Conservation (phyloP, 1,139 yeast species). For the Debaryomyces subglobosus region DNA sequence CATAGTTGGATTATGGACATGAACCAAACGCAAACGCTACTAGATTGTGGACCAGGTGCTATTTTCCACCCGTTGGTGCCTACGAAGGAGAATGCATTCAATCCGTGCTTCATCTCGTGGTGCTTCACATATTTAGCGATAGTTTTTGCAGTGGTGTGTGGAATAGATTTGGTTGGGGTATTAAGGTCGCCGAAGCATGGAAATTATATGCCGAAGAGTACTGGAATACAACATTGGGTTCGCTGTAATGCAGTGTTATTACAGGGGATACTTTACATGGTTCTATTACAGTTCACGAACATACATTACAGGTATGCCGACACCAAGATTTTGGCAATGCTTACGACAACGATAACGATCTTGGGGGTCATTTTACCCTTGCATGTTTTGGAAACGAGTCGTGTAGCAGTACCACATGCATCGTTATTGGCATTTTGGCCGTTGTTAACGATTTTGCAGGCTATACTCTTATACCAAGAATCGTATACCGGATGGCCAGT, state of each 20-base stretch:
- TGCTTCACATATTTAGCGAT: slow-evolving; percentile 9
- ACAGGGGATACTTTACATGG: slow-evolving; percentile 27
- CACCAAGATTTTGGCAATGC: slow-evolving; percentile 27
- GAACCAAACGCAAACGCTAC: background rate
- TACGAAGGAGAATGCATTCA: slow-evolving; percentile 50
- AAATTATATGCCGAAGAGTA: slow-evolving; percentile 27
- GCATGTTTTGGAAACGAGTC: slow-evolving; percentile 42
- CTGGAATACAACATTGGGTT: slow-evolving; percentile 32
- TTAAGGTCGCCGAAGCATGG: slow-evolving; percentile 20
- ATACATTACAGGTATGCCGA: slow-evolving; percentile 28
- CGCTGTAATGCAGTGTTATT: slow-evolving; percentile 30
- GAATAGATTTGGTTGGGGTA: background rate
- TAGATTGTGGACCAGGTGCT: slow-evolving; percentile 19
- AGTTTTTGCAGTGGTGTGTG: slow-evolving; percentile 1
- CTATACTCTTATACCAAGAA: slow-evolving; percentile 33
- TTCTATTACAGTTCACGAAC: slow-evolving; percentile 21
- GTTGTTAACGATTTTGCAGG: slow-evolving; percentile 23
- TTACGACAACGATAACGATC: slow-evolving; percentile 18
- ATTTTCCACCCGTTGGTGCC: slow-evolving; percentile 26
- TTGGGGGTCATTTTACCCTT: slow-evolving; percentile 36
- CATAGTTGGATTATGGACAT: background rate
- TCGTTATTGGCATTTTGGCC: slow-evolving; percentile 50
- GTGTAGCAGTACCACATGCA: slow-evolving; percentile 35
- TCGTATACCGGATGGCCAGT: slow-evolving; percentile 27
- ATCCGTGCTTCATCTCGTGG: slow-evolving; percentile 52